Evolutionary conservation across 441 rosid species (phyloP).

Genomic region (Croton setiger): DNA sequence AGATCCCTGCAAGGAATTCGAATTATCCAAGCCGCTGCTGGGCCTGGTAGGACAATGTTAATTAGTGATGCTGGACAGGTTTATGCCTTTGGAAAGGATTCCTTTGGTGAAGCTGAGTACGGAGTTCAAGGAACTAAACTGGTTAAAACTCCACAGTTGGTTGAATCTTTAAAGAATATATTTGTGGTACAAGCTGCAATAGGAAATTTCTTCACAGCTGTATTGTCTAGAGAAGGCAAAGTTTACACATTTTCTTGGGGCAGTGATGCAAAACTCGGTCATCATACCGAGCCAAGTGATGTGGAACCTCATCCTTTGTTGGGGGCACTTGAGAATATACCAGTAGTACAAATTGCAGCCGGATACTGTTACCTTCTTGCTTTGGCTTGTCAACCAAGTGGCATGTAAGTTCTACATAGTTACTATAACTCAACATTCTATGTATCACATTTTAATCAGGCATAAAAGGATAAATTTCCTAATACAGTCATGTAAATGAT

Average conservation of each 20-base stretch:
- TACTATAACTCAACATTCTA: not conserved
- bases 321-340: constrained; percentile 81
- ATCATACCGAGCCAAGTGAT: constrained; percentile 70
- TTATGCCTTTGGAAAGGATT: constrained; percentile 81
- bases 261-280: constrained; percentile 68
- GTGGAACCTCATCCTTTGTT: constrained; percentile 75
- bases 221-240: constrained; percentile 89
- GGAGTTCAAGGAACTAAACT: constrained; percentile 50
- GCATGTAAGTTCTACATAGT: constrained; percentile 67
- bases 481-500: not conserved
- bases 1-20: constrained; percentile 94
- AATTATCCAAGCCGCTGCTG: constrained; percentile 93
- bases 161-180: constrained; percentile 70
- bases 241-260: constrained; percentile 99
- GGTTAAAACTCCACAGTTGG: constrained; percentile 64
- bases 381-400: constrained; percentile 90
- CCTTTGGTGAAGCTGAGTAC: constrained; percentile 70
- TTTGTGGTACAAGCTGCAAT: constrained; percentile 96
- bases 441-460: not conserved
- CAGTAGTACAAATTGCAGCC: constrained; percentile 91
- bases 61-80: constrained; percentile 82
- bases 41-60: constrained; percentile 95
- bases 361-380: constrained; percentile 98
- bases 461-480: not conserved
- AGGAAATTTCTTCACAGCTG: constrained; percentile 91